Evolutionary conservation across 495 filamentous ascomycete genomes (phyloP).

Genomic region (Geopyxis carbonaria): DNA sequence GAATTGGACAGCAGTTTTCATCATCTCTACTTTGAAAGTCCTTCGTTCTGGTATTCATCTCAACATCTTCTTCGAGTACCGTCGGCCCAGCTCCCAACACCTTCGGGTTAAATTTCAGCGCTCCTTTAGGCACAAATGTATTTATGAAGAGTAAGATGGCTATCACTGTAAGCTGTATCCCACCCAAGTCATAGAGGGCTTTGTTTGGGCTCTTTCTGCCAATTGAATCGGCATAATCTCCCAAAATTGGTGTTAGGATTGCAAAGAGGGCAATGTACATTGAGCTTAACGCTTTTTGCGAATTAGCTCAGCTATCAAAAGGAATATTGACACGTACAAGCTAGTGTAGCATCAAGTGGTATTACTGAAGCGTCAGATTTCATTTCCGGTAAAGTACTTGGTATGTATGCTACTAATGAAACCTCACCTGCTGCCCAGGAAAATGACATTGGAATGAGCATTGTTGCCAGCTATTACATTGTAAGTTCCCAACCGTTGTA

Average conservation of each 20-base stretch:
- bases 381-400: no score
- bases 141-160: slow-evolving; percentile 24
- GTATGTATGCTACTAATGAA: slow-evolving; percentile 31
- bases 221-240: slow-evolving; percentile 28
- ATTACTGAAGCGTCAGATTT: no score
- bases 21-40: not conserved
- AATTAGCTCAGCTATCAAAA: no score
- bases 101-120: slow-evolving; percentile 28
- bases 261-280: slow-evolving; percentile 32
- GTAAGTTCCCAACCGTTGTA: slow-evolving; percentile 26
- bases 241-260: slow-evolving; percentile 28
- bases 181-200: slow-evolving; percentile 20
- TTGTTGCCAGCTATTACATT: slow-evolving; percentile 16
- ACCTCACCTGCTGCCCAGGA: slow-evolving; percentile 34
- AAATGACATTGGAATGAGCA: slow-evolving; percentile 30
- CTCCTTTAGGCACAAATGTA: slow-evolving; percentile 29
- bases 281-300: no score
- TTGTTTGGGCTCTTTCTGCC: not conserved
- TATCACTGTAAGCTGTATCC: slow-evolving; percentile 30
- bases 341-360: no score
- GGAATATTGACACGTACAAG: no score
- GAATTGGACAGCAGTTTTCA: no score
- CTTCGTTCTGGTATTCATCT: not conserved
- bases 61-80: not conserved
- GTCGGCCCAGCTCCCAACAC: slow-evolving; percentile 8